Evolutionary conservation across 768 basidiomycete species (phyloP).

Genomic region (Butyriboletus loyo): DNA sequence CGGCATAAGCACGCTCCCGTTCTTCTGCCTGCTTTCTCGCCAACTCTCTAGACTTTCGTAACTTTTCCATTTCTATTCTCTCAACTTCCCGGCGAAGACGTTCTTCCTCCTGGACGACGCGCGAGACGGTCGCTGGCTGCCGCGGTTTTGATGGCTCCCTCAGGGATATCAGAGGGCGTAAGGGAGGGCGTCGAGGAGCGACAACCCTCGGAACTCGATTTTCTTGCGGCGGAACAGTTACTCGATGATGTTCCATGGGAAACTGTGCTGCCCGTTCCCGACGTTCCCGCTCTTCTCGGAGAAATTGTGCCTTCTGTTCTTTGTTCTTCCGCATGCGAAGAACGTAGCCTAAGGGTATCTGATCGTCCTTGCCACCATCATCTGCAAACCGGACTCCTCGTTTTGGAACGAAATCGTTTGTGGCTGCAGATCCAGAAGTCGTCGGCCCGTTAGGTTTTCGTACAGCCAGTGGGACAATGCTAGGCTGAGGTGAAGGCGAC

Average conservation of each 20-base stretch:
- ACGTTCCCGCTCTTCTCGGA: constrained; percentile 56
- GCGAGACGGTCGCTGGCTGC: constrained; percentile 4
- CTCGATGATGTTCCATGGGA: constrained; percentile 33
- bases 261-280: constrained; percentile 39
- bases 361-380: constrained; percentile 61
- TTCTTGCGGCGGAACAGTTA: constrained; percentile 4
- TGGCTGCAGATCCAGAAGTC: constrained; percentile 9
- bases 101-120: constrained; percentile 39
- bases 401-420: constrained; percentile 21
- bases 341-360: constrained; percentile 65
- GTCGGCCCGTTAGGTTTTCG: background rate
- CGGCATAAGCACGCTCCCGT: constrained; percentile 50
- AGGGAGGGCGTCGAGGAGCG: constrained; percentile 12
- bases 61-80: constrained; percentile 46
- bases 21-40: constrained; percentile 44
- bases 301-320: constrained; percentile 67
- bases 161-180: constrained; percentile 15
- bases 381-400: constrained; percentile 67
- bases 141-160: constrained; percentile 7
- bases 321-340: constrained; percentile 69
- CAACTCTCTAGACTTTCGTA: constrained; percentile 41
- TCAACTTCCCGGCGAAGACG: constrained; percentile 46
- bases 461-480: background rate
- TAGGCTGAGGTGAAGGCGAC: constrained; percentile 1
- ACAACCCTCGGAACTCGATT: constrained; percentile 14